These are phyloP conservation scores for Phytophthora megakarya DNA, from an alignment of 352 stramenopile genomes.

Conservation along the genomic window DNA sequence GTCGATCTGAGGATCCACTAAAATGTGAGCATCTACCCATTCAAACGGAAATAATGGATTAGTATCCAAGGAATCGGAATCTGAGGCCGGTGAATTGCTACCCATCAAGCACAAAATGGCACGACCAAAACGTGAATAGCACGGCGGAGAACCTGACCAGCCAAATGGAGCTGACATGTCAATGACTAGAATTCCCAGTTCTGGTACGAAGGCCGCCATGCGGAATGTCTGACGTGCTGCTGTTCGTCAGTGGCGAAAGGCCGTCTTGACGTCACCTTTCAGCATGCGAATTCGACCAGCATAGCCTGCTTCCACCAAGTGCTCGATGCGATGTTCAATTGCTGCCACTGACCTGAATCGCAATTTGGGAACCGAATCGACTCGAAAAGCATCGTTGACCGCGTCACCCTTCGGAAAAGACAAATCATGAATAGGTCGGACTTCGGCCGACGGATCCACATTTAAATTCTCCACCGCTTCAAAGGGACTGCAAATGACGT, in stretches of 20 bases:
- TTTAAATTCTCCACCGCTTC: constrained; percentile 23
- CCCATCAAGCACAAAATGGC: constrained; percentile 17
- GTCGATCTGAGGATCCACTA: constrained; percentile 22
- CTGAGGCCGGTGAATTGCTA: constrained; percentile 9
- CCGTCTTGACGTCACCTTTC: constrained; percentile 19
- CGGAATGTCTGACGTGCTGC: neutral
- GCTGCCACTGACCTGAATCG: constrained; percentile 8
- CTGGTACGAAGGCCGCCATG: constrained; percentile 13
- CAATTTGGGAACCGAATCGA: constrained; percentile 1
- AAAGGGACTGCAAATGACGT: constrained; percentile 6
- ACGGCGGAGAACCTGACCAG: constrained; percentile 11
- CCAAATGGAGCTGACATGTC: constrained; percentile 22
- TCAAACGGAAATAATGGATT: constrained; percentile 34
- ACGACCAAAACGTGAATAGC: constrained; percentile 6
- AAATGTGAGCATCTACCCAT: constrained; percentile 39
- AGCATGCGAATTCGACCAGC: constrained; percentile 2
- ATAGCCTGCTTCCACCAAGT: neutral
- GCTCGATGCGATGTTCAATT: constrained; percentile 16
- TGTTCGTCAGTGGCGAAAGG: constrained; percentile 12
- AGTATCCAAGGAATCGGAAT: neutral
- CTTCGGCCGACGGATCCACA: constrained; percentile 1
- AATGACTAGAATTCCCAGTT: constrained; percentile 8
- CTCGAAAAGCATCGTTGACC: constrained; percentile 4
- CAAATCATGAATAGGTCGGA: constrained; percentile 20
- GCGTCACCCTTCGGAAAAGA: constrained; percentile 10